Evolutionary conservation across 352 stramenopile genomes (phyloP).

Genomic region (Elongisporangium undulatum): DNA sequence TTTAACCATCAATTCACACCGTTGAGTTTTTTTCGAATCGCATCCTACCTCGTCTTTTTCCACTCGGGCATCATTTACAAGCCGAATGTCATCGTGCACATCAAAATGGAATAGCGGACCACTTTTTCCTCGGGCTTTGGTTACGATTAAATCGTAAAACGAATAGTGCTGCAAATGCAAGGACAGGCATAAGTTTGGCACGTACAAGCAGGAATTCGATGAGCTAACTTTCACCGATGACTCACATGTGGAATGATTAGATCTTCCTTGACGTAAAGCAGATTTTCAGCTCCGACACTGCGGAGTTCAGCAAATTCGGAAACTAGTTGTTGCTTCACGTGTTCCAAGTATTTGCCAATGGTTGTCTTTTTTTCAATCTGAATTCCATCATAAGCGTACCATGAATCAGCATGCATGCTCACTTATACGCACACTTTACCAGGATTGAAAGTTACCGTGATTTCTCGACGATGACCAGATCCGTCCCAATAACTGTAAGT

Average conservation of each 20-base stretch:
- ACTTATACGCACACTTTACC: conserved; percentile 1
- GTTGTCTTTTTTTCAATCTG: conserved; percentile 91
- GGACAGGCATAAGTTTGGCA: conserved; percentile 3
- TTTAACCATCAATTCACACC: neutral
- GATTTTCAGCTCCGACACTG: conserved; percentile 88
- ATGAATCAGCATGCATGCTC: neutral
- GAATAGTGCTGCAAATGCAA: conserved; percentile 84
- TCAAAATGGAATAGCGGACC: conserved; percentile 98
- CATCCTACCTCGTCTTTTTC: conserved; percentile 92
- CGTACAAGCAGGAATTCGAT: neutral
- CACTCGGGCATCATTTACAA: conserved; percentile 91
- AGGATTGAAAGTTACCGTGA: conserved; percentile 50
- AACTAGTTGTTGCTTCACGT: conserved; percentile 87
- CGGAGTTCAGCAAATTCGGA: conserved; percentile 93
- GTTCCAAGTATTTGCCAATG: conserved; percentile 85
- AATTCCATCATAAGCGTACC: conserved; percentile 2
- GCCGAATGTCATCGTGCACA: conserved; percentile 91
- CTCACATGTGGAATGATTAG: conserved; percentile 95
- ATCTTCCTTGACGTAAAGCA: conserved; percentile 99
- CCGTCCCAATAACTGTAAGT: conserved; percentile 99
- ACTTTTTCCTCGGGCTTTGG: conserved; percentile 96
- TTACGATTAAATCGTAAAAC: conserved; percentile 99
- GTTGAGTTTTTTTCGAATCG: conserved; percentile 4
- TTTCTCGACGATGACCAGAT: conserved; percentile 91
- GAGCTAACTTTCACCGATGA: neutral